Evolutionary conservation across 2,329 filamentous ascomycete genomes (phyloP).

Genomic region (Ceratocystis eucalypticola): DNA sequence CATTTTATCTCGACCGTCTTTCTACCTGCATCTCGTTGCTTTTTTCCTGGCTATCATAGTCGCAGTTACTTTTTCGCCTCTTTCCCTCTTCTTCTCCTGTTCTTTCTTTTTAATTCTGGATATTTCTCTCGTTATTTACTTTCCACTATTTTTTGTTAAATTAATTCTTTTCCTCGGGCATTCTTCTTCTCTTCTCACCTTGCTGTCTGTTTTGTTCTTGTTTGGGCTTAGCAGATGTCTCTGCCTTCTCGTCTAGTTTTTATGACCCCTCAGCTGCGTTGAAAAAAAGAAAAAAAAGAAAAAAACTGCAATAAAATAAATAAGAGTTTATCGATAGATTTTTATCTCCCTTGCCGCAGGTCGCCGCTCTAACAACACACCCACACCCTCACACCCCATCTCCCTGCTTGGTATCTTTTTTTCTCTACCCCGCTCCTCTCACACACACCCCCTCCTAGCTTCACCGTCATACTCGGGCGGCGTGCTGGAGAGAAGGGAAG

Average conservation of each 20-base stretch:
- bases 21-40: not conserved
- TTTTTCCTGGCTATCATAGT: not conserved
- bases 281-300: not conserved
- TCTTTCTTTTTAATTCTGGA: not conserved
- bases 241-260: constrained; percentile 14
- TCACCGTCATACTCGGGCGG: not conserved
- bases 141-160: not conserved
- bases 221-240: constrained; percentile 12
- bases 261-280: not conserved
- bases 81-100: not conserved
- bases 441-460: not conserved
- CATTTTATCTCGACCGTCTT: not conserved
- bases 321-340: not conserved
- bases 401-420: not conserved
- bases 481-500: not conserved
- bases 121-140: not conserved
- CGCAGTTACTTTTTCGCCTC: not conserved
- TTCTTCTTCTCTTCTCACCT: not conserved
- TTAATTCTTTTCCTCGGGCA: not conserved
- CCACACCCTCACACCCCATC: not conserved
- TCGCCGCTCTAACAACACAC: not conserved
- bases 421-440: not conserved
- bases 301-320: too few relatives aligned
- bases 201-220: not conserved
- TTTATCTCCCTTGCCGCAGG: not conserved